These are phyloP conservation scores for Eucalyptus curtisii DNA, from an alignment of 345 rosid species.

Conservation along the genomic window DNA sequence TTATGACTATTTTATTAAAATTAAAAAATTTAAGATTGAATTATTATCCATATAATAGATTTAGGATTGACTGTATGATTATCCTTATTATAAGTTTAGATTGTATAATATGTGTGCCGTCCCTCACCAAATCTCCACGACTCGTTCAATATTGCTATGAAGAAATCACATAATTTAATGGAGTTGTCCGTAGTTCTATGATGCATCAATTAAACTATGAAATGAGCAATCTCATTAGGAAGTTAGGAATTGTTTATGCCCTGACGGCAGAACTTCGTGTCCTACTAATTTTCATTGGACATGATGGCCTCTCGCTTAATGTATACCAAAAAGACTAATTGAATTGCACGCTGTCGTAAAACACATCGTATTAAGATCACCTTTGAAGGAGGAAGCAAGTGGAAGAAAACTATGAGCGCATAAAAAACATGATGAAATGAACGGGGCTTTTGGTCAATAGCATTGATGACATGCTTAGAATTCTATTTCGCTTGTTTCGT, in stretches of 20 bases:
- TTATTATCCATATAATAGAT: too few relatives aligned
- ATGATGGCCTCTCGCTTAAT: neutral
- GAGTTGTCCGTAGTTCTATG: neutral
- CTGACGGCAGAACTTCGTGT: neutral
- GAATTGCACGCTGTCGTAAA: neutral
- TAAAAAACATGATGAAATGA: neutral
- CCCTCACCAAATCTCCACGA: neutral
- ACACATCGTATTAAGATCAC: neutral
- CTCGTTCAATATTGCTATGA: neutral
- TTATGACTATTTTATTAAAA: too few relatives aligned
- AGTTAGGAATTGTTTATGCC: neutral
- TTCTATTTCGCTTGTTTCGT: rapidly evolving
- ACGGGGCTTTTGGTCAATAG: neutral
- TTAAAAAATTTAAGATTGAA: too few relatives aligned
- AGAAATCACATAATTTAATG: neutral
- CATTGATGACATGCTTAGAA: neutral
- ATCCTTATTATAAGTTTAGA: neutral
- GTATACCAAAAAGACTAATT: neutral
- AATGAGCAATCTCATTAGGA: neutral
- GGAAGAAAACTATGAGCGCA: neutral
- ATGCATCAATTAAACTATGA: neutral
- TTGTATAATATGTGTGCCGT: neutral
- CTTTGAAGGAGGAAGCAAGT: neutral
- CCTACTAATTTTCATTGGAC: neutral
- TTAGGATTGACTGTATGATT: rapidly evolving